Base-by-base conservation (phyloP, 805 yeast species). In the Candida krabiensis region DNA sequence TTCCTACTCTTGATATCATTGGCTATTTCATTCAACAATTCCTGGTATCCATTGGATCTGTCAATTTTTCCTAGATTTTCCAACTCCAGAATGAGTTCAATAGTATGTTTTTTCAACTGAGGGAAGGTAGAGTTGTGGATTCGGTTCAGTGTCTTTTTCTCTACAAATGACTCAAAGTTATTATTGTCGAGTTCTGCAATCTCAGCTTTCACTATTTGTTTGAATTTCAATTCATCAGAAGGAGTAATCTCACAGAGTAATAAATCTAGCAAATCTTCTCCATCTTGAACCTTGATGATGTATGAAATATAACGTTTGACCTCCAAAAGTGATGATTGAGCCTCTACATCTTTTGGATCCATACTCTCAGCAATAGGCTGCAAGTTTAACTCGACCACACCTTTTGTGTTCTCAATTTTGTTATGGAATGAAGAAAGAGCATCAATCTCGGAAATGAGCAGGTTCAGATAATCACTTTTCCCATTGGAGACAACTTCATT, bases 281-380 rank as follows among this genome's bases (percentile, higher is more conserved):
- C 69, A 46, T 79, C 81, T 66, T 93, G 97, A 5, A 93, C 86
- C 47, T 89, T 80, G 45, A 90, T 78, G 53, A 91, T 79, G 55
- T 88, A 88, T 12, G 84, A 64, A n/a, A 90, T 65, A 49, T 89
- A 83, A 45, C 96, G 69, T 58, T 91, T 91, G 0, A 85, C 88
- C 54, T 87, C 89, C 37, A 87, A 73, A 52, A 83, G 67, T 21
- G 86, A 62, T 5, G 83, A 41, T 38, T 41, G 52, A 35, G 24
- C 27, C 5, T 68, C 68, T 15, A 71, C 50, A 5, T 73, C 66
- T 17, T 66, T 69, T 35, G 73, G 71, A 44, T 68, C 68, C 1
- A 70, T 60, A 23, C 43, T 39, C 17, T 53, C 53, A 4, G 55
- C 49, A 12, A 46, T 38, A 12, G 61, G 61, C 22, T 50, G 51